These are phyloP conservation scores for Glarea lozoyensis DNA, from an alignment of 495 filamentous ascomycete species.

Conservation along the genomic window DNA sequence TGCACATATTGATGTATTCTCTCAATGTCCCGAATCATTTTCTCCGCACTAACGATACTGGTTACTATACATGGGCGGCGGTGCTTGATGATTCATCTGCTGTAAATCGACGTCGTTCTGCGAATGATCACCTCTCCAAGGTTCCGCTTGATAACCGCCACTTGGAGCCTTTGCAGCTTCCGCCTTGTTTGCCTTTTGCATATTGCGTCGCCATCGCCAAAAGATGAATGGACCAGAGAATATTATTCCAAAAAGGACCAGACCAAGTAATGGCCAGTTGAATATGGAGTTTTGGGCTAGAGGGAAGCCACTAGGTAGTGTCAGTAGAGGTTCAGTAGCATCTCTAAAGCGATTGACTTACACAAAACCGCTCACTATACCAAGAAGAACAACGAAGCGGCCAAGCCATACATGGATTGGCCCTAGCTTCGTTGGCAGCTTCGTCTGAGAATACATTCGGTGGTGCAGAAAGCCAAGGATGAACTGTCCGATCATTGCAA, in stretches of 20 bases:
- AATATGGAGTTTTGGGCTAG: slow-evolving; percentile 28
- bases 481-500: slow-evolving; percentile 38
- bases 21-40: no score
- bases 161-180: no score
- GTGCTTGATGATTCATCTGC: slow-evolving; percentile 3
- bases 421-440: slow-evolving; percentile 34
- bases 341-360: slow-evolving; percentile 14
- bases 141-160: slow-evolving; percentile 4
- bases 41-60: not conserved
- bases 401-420: slow-evolving; percentile 42
- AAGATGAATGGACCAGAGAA: slow-evolving; percentile 11
- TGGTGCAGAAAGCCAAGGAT: slow-evolving; percentile 40
- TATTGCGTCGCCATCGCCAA: slow-evolving; percentile 7
- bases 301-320: slow-evolving; percentile 30
- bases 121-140: slow-evolving; percentile 1
- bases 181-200: slow-evolving; percentile 1
- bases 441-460: slow-evolving; percentile 34
- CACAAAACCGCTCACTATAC: slow-evolving; percentile 42
- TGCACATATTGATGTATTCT: no score
- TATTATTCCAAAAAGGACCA: slow-evolving; percentile 23
- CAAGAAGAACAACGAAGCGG: slow-evolving; percentile 37
- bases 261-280: slow-evolving; percentile 25
- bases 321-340: not conserved
- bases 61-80: not conserved
- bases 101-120: slow-evolving; percentile 1